Conservation (phyloP, 768 basidiomycete genomes). For the Amanita rubescens region DNA sequence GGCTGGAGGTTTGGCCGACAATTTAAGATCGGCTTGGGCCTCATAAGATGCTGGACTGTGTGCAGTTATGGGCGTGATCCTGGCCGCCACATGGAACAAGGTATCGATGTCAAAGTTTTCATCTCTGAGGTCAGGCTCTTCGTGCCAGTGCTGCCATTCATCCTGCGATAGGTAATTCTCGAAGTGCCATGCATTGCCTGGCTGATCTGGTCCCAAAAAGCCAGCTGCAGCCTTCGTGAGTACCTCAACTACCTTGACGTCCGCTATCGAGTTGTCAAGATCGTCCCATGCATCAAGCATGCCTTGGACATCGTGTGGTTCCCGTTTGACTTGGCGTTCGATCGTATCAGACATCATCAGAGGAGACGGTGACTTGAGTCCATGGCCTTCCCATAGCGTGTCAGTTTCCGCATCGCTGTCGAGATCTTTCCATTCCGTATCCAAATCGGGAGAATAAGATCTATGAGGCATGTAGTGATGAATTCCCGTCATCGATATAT, state of each 20-base stretch:
- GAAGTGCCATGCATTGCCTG: constrained; percentile 31
- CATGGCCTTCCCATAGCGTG: constrained; percentile 56
- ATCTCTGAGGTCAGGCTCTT: constrained; percentile 35
- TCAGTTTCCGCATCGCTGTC: constrained; percentile 56
- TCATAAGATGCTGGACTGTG: not conserved
- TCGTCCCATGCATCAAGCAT: constrained; percentile 69
- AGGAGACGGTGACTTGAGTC: constrained; percentile 55
- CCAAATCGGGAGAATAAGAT: constrained; percentile 17
- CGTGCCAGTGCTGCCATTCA: constrained; percentile 24
- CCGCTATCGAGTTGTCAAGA: constrained; percentile 39
- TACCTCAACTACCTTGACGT: constrained; percentile 37
- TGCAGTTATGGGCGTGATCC: not conserved
- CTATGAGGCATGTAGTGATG: constrained; percentile 24
- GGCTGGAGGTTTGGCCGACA: constrained; percentile 13
- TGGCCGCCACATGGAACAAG: constrained; percentile 20
- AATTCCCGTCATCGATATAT: constrained; percentile 35
- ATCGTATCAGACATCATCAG: constrained; percentile 26
- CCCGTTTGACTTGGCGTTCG: constrained; percentile 46
- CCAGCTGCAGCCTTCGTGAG: constrained; percentile 29
- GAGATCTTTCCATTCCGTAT: constrained; percentile 37
- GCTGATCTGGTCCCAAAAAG: constrained; percentile 16
- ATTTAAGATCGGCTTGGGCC: constrained; percentile 7
- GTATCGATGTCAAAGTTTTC: constrained; percentile 39
- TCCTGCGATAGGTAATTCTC: constrained; percentile 16
- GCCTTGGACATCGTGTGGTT: constrained; percentile 53